phyloP scores from a whole-genome alignment of 768 basidiomycete genomes.

The Chiua virens region DNA sequence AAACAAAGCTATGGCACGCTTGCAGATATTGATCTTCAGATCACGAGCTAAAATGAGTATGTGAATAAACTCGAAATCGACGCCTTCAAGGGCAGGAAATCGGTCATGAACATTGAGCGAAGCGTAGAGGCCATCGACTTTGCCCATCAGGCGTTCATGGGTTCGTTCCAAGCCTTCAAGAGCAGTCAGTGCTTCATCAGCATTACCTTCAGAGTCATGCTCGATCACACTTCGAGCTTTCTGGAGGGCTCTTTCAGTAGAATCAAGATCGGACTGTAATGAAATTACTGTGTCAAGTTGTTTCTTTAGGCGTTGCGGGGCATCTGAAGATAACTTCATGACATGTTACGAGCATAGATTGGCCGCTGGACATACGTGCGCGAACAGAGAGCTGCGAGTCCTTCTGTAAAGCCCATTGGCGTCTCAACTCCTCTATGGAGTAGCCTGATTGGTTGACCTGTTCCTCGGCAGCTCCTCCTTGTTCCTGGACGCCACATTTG shows the following conservation, averaged over 20 bases:
- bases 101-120: background rate
- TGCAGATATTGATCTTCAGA: slow-evolving; percentile 1
- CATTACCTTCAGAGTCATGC: background rate
- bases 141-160: background rate
- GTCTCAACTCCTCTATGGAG: background rate
- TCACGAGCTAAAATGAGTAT: background rate
- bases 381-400: slow-evolving; percentile 3
- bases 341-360: too few species aligned
- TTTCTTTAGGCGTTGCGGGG: background rate
- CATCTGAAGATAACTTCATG: background rate
- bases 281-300: background rate
- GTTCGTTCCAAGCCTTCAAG: background rate
- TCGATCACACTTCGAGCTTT: background rate
- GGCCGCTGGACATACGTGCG: background rate
- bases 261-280: background rate
- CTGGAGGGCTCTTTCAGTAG: background rate
- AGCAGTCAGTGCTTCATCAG: background rate
- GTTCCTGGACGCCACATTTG: slow-evolving; percentile 10
- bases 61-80: background rate
- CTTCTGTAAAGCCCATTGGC: background rate
- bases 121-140: background rate
- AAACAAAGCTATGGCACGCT: background rate
- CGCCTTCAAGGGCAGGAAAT: background rate
- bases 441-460: slow-evolving; percentile 15
- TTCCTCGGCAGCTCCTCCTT: slow-evolving; percentile 10